phyloP scores from a whole-genome alignment of 192 early-diverging fungal species.

The Coemansia sp. region DNA sequence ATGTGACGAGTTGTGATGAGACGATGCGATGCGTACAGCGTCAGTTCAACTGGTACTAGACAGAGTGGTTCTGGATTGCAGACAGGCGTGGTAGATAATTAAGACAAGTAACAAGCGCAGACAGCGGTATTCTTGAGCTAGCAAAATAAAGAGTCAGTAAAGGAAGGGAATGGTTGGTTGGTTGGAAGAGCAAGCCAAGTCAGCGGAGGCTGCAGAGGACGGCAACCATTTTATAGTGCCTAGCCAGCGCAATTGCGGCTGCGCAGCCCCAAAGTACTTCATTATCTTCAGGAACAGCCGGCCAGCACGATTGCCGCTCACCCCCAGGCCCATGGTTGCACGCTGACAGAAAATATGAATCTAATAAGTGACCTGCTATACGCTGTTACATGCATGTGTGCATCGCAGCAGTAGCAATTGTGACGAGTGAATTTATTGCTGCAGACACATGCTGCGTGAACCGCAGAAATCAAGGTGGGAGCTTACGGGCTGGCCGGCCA shows the following conservation, averaged over 20 bases:
- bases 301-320: not conserved
- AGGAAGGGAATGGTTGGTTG: not conserved
- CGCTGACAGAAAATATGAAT: conserved; percentile 20
- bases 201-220: not conserved
- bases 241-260: not conserved
- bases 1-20: not conserved
- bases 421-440: conserved; percentile 11
- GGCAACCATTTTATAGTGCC: conserved; percentile 3
- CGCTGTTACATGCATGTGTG: conserved; percentile 23
- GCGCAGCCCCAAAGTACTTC: not conserved
- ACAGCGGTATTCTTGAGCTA: not conserved
- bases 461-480: conserved; percentile 8
- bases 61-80: not conserved
- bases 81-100: not conserved
- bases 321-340: conserved; percentile 5
- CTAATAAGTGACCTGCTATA: conserved; percentile 20
- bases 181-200: not conserved
- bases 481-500: not conserved
- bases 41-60: not conserved
- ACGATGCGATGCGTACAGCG: not conserved
- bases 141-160: not conserved
- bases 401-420: conserved; percentile 18
- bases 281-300: not conserved
- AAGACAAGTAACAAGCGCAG: not conserved
- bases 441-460: not conserved